Base-by-base conservation (phyloP, 345 rosid genomes). In the Eucalyptus marginata region DNA sequence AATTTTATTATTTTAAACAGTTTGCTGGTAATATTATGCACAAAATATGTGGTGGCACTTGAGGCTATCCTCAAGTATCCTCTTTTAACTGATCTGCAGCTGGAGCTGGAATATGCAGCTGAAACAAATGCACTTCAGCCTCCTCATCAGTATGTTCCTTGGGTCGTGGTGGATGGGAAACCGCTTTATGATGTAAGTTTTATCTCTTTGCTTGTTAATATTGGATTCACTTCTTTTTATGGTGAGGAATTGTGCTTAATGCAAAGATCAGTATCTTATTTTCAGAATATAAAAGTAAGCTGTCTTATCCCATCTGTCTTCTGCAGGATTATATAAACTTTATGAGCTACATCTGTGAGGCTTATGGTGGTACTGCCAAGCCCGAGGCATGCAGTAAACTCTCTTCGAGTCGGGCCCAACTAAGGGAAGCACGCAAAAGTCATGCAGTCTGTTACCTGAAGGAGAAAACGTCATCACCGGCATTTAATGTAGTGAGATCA, bases 111-210 rank as follows among this genome's bases (percentile, higher is more conserved):
- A 90, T 96, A 95, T 91, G 99, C 96, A 25, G 95, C 94, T 25
- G 99, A 97, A 92, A 97, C 99, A 12, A 90, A 89, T 90, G 94
- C 95, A 49, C 98, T 96, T 81, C 90, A 95, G 90, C 99, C 99
- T 71, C 97, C 99, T 88, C 99, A 97, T 91, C 50, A 88, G 52
- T 97, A 96, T 79, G 99, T 97, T 86, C 99, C 99, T 8, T 97
- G 99, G 99, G 99, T 96, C 7, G 98, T 95, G 52, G 99, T 97
- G 87, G 92, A 97, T 92, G 99, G 98, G 52, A 94, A 94, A 90
- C 99, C 99, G 50, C 98, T 97, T 88, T 97, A 96, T 62, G 99
- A 96, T 94, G 99, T 96, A 92, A 36, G 94, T 90, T 92, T 68
- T 49, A 52, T 90, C 43, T 87, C 51, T 50, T 25, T 56, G 4